Conservation (phyloP, 2,329 filamentous ascomycete genomes). For the Cercospora zeae-maydis region DNA sequence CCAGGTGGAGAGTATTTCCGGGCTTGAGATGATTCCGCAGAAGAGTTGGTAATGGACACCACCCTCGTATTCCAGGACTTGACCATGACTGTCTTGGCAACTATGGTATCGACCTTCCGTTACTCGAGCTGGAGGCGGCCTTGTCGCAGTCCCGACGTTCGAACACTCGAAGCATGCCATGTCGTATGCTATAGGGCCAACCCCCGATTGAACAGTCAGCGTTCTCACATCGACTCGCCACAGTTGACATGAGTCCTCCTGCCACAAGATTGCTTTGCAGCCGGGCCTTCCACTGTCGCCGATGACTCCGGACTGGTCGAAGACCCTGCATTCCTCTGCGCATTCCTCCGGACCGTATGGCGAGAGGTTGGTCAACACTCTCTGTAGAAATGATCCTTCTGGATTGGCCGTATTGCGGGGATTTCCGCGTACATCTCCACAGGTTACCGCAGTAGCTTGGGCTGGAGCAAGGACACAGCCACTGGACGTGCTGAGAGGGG, state of each 20-base stretch:
- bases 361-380: not conserved
- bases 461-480: not conserved
- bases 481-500: not conserved
- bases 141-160: not conserved
- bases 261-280: not conserved
- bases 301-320: not conserved
- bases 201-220: rapidly evolving
- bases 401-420: not conserved
- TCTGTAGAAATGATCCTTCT: not conserved
- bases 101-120: not conserved
- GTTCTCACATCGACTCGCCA: rapidly evolving
- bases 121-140: not conserved
- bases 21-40: not conserved
- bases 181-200: not conserved
- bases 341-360: not conserved
- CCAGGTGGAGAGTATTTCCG: not conserved
- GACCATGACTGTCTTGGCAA: not conserved
- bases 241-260: not conserved
- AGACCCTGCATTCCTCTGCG: not conserved
- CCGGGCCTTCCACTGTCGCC: not conserved
- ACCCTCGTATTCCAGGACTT: not conserved
- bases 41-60: not conserved
- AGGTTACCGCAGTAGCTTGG: not conserved
- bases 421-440: not conserved
- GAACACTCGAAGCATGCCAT: not conserved